A percentile compares a stretch with the other conserved stretches of the same genome.
These are phyloP conservation scores for Boletus subcaerulescens DNA, from an alignment of 768 basidiomycete species.

Conservation along the genomic window DNA sequence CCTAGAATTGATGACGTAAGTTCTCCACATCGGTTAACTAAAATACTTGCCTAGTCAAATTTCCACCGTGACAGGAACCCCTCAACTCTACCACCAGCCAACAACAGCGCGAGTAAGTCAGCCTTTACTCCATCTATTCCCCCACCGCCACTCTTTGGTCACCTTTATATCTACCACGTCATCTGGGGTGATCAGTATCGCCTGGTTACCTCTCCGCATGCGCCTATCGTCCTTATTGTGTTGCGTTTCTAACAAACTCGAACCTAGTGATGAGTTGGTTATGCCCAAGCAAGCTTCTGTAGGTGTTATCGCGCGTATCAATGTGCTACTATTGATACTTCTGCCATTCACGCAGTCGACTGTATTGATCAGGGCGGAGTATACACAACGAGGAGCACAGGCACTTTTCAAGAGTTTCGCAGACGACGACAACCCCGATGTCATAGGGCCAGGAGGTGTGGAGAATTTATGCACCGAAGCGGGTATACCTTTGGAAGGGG, in stretches of 20 bases:
- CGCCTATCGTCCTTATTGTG: constrained; percentile 59
- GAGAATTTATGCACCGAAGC: constrained; percentile 68
- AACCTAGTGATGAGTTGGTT: constrained; percentile 48
- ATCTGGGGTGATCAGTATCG: constrained; percentile 22
- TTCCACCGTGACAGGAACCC: constrained; percentile 23
- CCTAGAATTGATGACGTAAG: constrained; percentile 36
- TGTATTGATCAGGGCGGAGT: constrained; percentile 32
- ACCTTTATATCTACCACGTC: constrained; percentile 11
- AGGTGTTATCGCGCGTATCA: constrained; percentile 14
- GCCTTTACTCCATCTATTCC: constrained; percentile 18
- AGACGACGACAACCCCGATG: constrained; percentile 44
- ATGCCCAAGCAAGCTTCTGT: constrained; percentile 31
- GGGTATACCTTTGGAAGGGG: constrained; percentile 69
- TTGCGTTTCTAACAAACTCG: constrained; percentile 55
- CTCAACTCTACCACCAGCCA: constrained; percentile 22
- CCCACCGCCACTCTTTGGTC: constrained; percentile 10
- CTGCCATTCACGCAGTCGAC: background rate
- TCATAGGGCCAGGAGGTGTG: constrained; percentile 73
- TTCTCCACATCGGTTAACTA: constrained; percentile 10
- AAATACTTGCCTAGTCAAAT: constrained; percentile 13
- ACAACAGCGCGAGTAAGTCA: constrained; percentile 31
- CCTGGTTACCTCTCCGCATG: constrained; percentile 46
- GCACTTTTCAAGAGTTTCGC: constrained; percentile 62
- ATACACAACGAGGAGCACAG: constrained; percentile 48
- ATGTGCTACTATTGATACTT: background rate